phyloP scores from a whole-genome alignment of 73 alveolate genomes.

The Paramecium sexaurelia region DNA sequence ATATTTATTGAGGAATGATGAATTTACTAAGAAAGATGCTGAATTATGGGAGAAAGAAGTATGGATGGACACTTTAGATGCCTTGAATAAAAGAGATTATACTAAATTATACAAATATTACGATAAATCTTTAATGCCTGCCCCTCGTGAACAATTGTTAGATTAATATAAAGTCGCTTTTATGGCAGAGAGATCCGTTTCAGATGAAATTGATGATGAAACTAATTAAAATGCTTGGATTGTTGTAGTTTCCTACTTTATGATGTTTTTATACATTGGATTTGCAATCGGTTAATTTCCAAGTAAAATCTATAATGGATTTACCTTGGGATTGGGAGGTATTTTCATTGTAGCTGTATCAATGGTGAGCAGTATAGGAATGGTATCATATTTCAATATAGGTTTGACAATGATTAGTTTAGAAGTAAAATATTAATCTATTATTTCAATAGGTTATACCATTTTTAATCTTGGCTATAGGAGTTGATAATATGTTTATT shows the following conservation, averaged over 20 bases:
- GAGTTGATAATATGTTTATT: constrained; percentile 97
- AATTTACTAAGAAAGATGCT: constrained; percentile 78
- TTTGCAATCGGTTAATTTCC: constrained; percentile 95
- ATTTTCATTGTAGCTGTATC: constrained; percentile 83
- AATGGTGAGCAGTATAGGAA: constrained; percentile 83
- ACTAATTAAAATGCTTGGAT: constrained; percentile 79
- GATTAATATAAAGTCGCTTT: constrained; percentile 74
- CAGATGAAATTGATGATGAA: constrained; percentile 89
- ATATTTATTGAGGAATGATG: constrained; percentile 85
- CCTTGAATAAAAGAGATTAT: constrained; percentile 74
- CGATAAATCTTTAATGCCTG: constrained; percentile 14
- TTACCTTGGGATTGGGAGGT: constrained; percentile 91
- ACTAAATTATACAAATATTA: constrained; percentile 42
- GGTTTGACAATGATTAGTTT: constrained; percentile 87
- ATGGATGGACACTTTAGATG: constrained; percentile 75
- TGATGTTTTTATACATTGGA: constrained; percentile 92
- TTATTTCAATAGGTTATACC: constrained; percentile 89
- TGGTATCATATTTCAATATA: constrained; percentile 78
- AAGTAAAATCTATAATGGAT: constrained; percentile 81
- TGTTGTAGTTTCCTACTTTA: constrained; percentile 80
- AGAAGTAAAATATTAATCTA: not conserved
- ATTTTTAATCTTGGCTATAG: constrained; percentile 92
- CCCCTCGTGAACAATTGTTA: constrained; percentile 45
- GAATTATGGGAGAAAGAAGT: constrained; percentile 90
- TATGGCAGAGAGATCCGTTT: constrained; percentile 90